Percentiles rank a stretch among this genome's conserved stretches.
Evolutionary conservation across 2,329 filamentous ascomycete species (phyloP).

Genomic region (Cladosporium sp.): DNA sequence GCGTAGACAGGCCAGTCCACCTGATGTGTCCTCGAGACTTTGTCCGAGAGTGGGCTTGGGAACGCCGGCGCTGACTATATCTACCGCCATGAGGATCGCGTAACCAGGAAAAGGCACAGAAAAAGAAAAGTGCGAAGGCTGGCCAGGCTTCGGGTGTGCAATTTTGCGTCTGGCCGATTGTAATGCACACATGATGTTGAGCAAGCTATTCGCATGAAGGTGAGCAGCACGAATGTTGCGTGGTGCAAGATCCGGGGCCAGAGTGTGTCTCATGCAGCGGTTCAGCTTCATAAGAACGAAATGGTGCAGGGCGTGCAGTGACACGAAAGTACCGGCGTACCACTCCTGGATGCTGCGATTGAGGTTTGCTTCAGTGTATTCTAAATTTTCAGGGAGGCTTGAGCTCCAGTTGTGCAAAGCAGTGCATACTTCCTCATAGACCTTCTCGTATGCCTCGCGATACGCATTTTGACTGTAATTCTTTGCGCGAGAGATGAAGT

Average conservation of each 20-base stretch:
- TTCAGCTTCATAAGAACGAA: constrained; percentile 65
- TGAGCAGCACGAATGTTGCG: constrained; percentile 52
- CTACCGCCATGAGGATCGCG: constrained; percentile 62
- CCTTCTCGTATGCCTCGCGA: constrained; percentile 49
- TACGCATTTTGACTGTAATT: constrained; percentile 48
- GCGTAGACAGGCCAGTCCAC: no score
- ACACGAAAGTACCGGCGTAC: constrained; percentile 60
- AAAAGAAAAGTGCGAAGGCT: constrained; percentile 35
- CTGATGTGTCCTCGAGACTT: no score
- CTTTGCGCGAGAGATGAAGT: constrained; percentile 57
- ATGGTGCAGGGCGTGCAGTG: constrained; percentile 67
- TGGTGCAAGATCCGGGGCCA: constrained; percentile 44
- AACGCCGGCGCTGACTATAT: no score
- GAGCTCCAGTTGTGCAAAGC: constrained; percentile 59
- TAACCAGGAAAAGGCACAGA: constrained; percentile 59
- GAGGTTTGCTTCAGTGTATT: constrained; percentile 59
- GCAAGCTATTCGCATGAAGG: constrained; percentile 54
- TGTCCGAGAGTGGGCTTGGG: no score
- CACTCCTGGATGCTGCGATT: constrained; percentile 55
- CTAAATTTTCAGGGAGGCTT: constrained; percentile 56
- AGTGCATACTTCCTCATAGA: constrained; percentile 54
- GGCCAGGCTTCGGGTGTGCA: constrained; percentile 20
- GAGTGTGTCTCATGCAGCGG: constrained; percentile 57
- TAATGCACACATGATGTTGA: constrained; percentile 41
- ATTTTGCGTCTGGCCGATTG: constrained; percentile 26